Conservation (phyloP, 108 stramenopile genomes). For the Skeletonema potamos region DNA sequence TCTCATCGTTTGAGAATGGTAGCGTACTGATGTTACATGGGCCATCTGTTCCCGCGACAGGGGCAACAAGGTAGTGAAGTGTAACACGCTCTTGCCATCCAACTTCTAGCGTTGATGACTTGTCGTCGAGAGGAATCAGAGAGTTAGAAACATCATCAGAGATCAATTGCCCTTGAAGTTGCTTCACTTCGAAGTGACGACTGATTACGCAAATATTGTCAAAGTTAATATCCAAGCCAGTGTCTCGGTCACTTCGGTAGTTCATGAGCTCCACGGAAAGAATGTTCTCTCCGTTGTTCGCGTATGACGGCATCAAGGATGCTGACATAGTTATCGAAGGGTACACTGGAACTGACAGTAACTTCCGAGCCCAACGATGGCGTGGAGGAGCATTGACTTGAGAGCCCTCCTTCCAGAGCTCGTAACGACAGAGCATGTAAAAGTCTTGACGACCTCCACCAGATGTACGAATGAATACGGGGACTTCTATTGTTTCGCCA, state of each 20-base stretch:
- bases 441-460: conserved; percentile 71
- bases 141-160: conserved; percentile 3
- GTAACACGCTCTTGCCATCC: conserved; percentile 83
- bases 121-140: conserved; percentile 8
- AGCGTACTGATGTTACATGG: conserved; percentile 54
- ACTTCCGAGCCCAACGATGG: conserved; percentile 68
- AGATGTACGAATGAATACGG: conserved; percentile 69
- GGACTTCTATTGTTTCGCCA: conserved; percentile 74
- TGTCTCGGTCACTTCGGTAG: conserved; percentile 72
- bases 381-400: conserved; percentile 9
- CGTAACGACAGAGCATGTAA: conserved; percentile 84
- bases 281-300: conserved; percentile 60
- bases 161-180: conserved; percentile 59
- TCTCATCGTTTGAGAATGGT: conserved; percentile 31
- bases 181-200: conserved; percentile 61
- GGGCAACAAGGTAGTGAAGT: conserved; percentile 66
- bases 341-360: conserved; percentile 73
- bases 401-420: conserved; percentile 38
- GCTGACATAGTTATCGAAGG: conserved; percentile 73
- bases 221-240: conserved; percentile 54
- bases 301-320: conserved; percentile 60
- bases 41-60: conserved; percentile 22
- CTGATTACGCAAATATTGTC: conserved; percentile 71
- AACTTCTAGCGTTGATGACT: conserved; percentile 38
- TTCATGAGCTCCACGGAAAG: conserved; percentile 83